These are phyloP conservation scores for Aspergillus baeticus DNA, from an alignment of 495 filamentous ascomycete species.

Conservation along the genomic window DNA sequence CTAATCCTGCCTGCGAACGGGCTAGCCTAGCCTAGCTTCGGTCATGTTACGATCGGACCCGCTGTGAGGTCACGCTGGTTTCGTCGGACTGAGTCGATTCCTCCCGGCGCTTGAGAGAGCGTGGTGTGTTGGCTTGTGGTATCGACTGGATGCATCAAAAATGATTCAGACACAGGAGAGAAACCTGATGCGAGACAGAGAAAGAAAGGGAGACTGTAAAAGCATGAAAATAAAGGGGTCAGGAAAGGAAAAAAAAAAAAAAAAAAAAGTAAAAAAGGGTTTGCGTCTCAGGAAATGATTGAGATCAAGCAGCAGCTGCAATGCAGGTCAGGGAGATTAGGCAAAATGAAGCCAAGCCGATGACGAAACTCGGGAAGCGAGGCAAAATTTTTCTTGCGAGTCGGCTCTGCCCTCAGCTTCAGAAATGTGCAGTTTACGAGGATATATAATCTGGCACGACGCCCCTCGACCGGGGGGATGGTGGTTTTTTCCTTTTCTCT, in stretches of 20 bases:
- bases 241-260: no score
- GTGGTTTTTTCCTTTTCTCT: background rate
- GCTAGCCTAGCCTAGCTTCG: background rate
- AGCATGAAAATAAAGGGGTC: slow-evolving; percentile 6
- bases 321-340: slow-evolving; percentile 4
- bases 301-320: background rate
- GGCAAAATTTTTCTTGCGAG: background rate
- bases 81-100: background rate
- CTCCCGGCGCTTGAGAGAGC: no score
- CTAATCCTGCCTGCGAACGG: no score
- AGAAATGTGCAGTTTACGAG: background rate
- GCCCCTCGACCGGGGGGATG: slow-evolving; percentile 4
- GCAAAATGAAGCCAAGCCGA: slow-evolving; percentile 2
- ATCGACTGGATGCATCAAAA: background rate
- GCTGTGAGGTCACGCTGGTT: slow-evolving; percentile 1
- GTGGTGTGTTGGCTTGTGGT: background rate
- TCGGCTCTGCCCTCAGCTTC: background rate
- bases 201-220: background rate
- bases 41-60: background rate
- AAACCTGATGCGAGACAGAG: background rate
- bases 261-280: slow-evolving; percentile 4
- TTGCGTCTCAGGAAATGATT: background rate
- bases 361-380: background rate
- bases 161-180: background rate
- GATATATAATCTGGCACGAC: slow-evolving; percentile 12